Base-by-base conservation (phyloP, 129 eudicot species). In the Flaveria trinervia region DNA sequence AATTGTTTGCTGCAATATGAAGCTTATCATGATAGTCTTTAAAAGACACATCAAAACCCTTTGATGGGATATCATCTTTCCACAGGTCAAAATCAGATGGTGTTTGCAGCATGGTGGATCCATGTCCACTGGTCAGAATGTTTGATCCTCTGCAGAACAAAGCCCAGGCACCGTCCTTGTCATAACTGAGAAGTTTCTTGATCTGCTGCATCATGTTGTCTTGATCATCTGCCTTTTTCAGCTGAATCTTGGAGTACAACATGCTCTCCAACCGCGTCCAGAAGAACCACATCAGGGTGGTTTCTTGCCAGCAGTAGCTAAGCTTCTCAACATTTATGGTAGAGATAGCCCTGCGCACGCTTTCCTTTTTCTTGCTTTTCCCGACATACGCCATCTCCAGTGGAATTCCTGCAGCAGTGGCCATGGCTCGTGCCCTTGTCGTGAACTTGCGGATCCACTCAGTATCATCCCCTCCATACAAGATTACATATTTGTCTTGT, bases 231-330 rank as follows among this genome's bases (percentile, higher is more conserved):
- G 83, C 78, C 50, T 68, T 71, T 9, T 83, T 88, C 2, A 82
- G 78, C 57, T 93, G 92, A 15, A 85, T 76, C 85, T 89, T 93
- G 44, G 98, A 93, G 83, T 81, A 83, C 81, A 90, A 77, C 98
- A 93, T 93, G 92, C 92, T 85, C 59, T 85, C 88, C 1, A 87
- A 69, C 28, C 86, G 68, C 1, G 85, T 76, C 96, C 86, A 84
- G 28, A 87, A 87, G 87, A 72, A 86, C 89, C 89, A 89, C 65
- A 86, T 70, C 51, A 55, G 39, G n/a, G 75, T 60, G 13, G 77
- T 78, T 48, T 83, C 81, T 56, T 57, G 76, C 92, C 92, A 88
- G 83, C 84, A 77, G 74, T 83, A 68, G 74, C 92, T 85, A n/a
- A 88, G 89, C 72, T 80, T 78, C 54, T 88, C 89, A 10, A 71